Evolutionary conservation across 177 flowering plant genomes (phyloP), one percentile per base, ranked within the genome.

Genomic region (Telopea speciosissima): DNA sequence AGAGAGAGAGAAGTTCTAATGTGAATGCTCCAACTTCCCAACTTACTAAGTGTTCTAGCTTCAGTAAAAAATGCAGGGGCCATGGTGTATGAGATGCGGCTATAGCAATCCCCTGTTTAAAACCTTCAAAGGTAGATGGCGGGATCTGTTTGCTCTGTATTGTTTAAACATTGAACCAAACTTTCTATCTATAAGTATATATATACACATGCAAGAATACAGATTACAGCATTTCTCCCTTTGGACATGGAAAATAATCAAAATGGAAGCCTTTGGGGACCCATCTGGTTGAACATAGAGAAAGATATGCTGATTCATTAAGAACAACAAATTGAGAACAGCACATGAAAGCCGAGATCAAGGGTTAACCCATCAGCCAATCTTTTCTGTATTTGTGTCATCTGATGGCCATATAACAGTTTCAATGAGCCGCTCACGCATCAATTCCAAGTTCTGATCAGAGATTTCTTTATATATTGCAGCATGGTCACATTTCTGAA

Each of bases 361-460:
- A 62, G 40, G 3, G 62, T 40, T 28, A 59, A n/a, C 63, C 59
- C 25, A 24, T 86, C 79, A 87, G 22, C 90, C 89, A 70, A 86
- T 86, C 79, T 81, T 88, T 79, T 89, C 95, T n/a, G 90, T 70
- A 67, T 78, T 80, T 59, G 81, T 73, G 71, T 80, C 83, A 69
- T 80, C 83, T 22, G 81, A 78, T 12, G 83, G 83, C 83, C 83
- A 80, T 65, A 69, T 69, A 28, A 80, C 81, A 12, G 83, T 78
- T 44, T 94, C 93, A 73, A 87, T 78, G 26, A 94, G 92, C 54
- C 95, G 84, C 71, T 92, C 97, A 5, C 98, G 82, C 98, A 94
- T 92, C 90, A 94, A 78, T 75, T 85, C 89, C 88, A 92, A 72
- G 83, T 94, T 94, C 75, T 94, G 85, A 65, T 90, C 89, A 0